A percentile compares a stretch with the other conserved stretches of the same genome.
Evolutionary conservation across 306 rosid genomes (phyloP).

Genomic region (Gastrolobium villosum): DNA sequence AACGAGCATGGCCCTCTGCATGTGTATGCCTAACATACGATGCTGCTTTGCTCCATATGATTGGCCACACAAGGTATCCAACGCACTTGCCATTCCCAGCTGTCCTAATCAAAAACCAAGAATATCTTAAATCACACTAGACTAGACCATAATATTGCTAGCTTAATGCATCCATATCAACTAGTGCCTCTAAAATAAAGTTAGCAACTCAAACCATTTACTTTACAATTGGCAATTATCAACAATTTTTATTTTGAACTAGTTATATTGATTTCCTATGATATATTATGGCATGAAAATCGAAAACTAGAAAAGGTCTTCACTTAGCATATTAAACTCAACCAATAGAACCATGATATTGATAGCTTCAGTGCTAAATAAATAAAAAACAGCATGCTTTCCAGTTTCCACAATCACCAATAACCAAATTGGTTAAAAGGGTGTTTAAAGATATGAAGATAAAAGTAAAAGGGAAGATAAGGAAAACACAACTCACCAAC

Average conservation of each 20-base stretch:
- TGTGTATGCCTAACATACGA: constrained; percentile 66
- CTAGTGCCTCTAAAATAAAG: background rate
- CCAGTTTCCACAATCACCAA: background rate
- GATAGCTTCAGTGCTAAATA: background rate
- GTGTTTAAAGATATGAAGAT: background rate
- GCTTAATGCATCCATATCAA: background rate
- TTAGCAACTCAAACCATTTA: background rate
- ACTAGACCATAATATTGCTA: background rate
- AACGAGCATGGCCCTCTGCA: constrained; percentile 71
- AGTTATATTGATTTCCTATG: background rate
- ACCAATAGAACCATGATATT: background rate
- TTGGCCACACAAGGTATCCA: constrained; percentile 83
- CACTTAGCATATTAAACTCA: background rate
- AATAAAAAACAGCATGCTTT: background rate
- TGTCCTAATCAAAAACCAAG: background rate
- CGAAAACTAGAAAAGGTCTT: background rate
- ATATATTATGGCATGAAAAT: background rate
- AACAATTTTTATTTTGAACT: background rate
- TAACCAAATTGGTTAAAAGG: background rate
- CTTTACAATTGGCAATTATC: background rate
- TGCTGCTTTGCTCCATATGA: constrained; percentile 81
- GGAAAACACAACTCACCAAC: constrained; percentile 57
- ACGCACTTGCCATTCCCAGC: constrained; percentile 81
- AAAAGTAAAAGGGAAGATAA: background rate
- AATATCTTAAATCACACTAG: background rate